Conservation (phyloP, 306 rosid genomes). For the Oemleria cerasiformis region DNA sequence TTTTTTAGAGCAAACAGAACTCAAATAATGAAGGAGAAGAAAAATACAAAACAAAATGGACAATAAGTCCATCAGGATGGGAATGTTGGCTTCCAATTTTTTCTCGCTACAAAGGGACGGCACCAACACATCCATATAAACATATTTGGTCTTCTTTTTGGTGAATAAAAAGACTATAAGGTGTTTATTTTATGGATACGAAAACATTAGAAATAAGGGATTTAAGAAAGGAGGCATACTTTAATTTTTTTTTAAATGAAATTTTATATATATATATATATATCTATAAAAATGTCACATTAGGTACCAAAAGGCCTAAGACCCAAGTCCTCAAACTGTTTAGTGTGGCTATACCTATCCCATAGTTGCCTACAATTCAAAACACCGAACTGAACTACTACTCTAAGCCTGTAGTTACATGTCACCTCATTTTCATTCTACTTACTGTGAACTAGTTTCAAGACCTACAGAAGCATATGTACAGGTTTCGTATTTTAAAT, state of each 20-base stretch:
- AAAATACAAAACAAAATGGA: neutral
- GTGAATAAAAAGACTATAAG: too few relatives aligned
- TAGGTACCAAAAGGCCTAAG: neutral
- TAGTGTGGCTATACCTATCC: neutral
- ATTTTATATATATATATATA: too few relatives aligned
- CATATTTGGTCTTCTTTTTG: neutral
- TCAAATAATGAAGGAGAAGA: neutral
- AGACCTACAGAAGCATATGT: neutral
- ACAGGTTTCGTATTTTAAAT: constrained; percentile 1
- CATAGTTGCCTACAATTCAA: neutral
- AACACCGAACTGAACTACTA: neutral
- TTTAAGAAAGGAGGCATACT: too few relatives aligned
- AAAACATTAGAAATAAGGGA: too few relatives aligned
- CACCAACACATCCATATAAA: too few relatives aligned
- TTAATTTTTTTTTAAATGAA: too few relatives aligned
- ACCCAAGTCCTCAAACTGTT: neutral
- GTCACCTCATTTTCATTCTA: neutral
- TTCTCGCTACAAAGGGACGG: too few relatives aligned
- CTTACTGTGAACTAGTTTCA: neutral
- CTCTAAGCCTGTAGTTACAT: neutral
- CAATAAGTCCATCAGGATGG: neutral
- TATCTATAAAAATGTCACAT: neutral
- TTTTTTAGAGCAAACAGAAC: too few relatives aligned
- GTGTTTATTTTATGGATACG: too few relatives aligned
- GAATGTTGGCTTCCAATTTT: neutral